These are phyloP conservation scores for Coelastrella sp. DNA, from an alignment of 139 green algal species.

Conservation along the genomic window DNA sequence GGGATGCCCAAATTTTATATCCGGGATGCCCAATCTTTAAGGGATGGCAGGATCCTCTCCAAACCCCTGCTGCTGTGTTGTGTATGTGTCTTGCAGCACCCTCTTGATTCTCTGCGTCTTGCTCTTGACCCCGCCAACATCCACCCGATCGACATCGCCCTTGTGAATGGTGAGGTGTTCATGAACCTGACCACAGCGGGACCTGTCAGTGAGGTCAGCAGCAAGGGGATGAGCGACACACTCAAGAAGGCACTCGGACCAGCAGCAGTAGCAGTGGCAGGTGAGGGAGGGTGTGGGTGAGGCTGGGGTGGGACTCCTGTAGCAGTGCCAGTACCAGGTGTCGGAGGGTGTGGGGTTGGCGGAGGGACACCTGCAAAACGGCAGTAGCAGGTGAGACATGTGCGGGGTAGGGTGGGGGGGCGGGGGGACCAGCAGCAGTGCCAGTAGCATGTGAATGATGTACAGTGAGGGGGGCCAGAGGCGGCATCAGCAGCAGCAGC, in stretches of 20 bases:
- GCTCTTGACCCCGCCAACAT: slow-evolving; percentile 45
- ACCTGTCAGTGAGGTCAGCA: slow-evolving; percentile 44
- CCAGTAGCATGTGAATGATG: not conserved
- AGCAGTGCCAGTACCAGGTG: not conserved
- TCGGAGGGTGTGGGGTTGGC: not conserved
- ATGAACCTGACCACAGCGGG: slow-evolving; percentile 43
- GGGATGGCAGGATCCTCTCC: too few relatives aligned
- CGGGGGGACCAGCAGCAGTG: not conserved
- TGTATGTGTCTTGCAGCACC: not conserved
- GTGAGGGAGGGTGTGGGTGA: not conserved
- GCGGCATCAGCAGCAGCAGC: not conserved
- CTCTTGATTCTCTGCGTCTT: slow-evolving; percentile 54
- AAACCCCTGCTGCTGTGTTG: too few relatives aligned
- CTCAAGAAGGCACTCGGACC: slow-evolving; percentile 51
- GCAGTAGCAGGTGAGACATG: too few relatives aligned
- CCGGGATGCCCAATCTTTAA: too few relatives aligned
- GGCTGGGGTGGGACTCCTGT: too few relatives aligned
- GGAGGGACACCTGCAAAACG: not conserved
- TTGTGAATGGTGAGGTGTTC: slow-evolving; percentile 38
- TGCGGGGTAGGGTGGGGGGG: too few relatives aligned
- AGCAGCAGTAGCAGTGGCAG: slow-evolving; percentile 28
- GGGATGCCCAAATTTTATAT: too few relatives aligned
- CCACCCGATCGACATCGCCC: slow-evolving; percentile 54
- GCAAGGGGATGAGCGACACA: slow-evolving; percentile 43
- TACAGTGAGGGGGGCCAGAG: not conserved